phyloP scores from a whole-genome alignment of 306 rosid genomes.

The Citrullus amarus region DNA sequence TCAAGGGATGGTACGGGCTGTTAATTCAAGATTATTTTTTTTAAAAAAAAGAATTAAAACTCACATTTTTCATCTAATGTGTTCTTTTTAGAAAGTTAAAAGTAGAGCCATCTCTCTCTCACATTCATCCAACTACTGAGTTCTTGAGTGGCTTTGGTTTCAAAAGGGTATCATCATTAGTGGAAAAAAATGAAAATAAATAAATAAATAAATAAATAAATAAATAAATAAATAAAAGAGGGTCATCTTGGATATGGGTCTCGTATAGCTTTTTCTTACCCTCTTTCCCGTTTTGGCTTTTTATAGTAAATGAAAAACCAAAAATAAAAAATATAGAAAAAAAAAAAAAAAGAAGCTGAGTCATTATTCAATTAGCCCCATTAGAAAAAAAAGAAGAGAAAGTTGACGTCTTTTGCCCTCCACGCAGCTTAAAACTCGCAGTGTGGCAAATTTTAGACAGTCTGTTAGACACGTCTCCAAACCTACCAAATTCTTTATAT shows the following conservation, averaged over 20 bases:
- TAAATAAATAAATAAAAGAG: background rate
- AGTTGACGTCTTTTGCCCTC: constrained; percentile 92
- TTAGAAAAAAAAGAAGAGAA: constrained; percentile 12
- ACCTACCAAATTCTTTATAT: constrained; percentile 16
- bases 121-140: background rate
- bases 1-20: too few species aligned
- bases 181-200: too few species aligned
- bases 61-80: background rate
- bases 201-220: background rate
- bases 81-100: background rate
- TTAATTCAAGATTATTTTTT: too few species aligned
- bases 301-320: constrained; percentile 1
- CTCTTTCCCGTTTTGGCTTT: background rate
- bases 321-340: too few species aligned
- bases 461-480: constrained; percentile 40
- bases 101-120: background rate
- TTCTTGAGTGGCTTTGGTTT: background rate
- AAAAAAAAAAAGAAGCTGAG: constrained; percentile 7
- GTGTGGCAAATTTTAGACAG: constrained; percentile 37
- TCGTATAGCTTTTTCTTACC: background rate
- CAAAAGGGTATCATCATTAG: background rate
- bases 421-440: constrained; percentile 91
- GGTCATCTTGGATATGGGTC: background rate
- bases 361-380: constrained; percentile 46
- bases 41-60: too few species aligned